These are phyloP conservation scores for Boletus tomentosulus DNA, from an alignment of 768 basidiomycete species.

Conservation along the genomic window DNA sequence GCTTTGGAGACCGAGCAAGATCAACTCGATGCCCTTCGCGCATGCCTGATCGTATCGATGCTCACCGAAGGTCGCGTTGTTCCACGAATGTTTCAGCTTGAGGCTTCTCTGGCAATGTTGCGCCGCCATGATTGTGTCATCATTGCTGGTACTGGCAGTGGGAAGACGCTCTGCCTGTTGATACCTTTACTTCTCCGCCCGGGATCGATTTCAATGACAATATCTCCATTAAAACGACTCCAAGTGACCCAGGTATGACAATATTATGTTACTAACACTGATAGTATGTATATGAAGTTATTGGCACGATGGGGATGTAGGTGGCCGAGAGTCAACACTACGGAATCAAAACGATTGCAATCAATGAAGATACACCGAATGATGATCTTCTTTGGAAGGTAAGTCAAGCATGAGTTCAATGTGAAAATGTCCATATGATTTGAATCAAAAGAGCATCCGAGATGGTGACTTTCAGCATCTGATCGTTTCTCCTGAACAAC, in stretches of 20 bases:
- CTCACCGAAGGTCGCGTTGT: not conserved
- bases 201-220: not conserved
- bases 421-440: too few relatives aligned
- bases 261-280: too few relatives aligned
- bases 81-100: not conserved
- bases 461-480: not conserved
- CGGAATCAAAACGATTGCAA: not conserved
- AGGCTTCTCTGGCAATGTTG: not conserved
- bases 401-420: not conserved
- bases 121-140: not conserved
- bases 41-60: not conserved
- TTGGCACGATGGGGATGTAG: not conserved
- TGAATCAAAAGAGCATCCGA: not conserved
- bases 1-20: too few relatives aligned
- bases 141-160: not conserved
- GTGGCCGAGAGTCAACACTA: not conserved
- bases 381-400: not conserved
- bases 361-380: slow-evolving; percentile 7
- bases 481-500: not conserved
- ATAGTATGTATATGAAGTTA: not conserved
- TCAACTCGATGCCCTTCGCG: not conserved
- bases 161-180: slow-evolving; percentile 1
- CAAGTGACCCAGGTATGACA: slow-evolving; percentile 4
- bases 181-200: not conserved
- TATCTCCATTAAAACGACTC: slow-evolving; percentile 2